These are phyloP conservation scores for Microglena sp. DNA, from an alignment of 139 green algal genomes.

Conservation along the genomic window DNA sequence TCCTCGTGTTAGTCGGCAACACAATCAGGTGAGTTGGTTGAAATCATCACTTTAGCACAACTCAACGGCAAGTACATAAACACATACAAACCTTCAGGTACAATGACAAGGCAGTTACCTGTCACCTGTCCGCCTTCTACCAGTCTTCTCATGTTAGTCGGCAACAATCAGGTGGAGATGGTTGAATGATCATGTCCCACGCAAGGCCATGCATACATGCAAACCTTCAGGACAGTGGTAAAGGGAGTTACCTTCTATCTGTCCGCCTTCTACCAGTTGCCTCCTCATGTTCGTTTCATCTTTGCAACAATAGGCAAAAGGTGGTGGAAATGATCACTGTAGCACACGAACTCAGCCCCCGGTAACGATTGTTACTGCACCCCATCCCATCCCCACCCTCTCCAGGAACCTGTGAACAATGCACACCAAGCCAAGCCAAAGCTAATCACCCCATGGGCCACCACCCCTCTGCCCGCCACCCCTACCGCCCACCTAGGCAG, in stretches of 20 bases:
- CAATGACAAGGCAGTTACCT: background rate
- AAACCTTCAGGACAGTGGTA: background rate
- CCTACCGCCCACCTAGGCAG: too few relatives aligned
- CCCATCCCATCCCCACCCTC: background rate
- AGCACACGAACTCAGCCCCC: background rate
- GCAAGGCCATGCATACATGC: background rate
- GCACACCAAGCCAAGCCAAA: background rate
- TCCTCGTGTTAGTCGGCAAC: too few relatives aligned
- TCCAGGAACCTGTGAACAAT: background rate
- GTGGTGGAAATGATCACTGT: background rate
- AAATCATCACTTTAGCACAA: too few relatives aligned
- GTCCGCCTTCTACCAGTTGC: background rate
- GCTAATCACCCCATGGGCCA: too few relatives aligned
- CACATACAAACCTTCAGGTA: background rate
- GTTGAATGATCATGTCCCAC: too few relatives aligned
- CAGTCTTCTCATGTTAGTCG: conserved; percentile 16
- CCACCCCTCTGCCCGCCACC: too few relatives aligned
- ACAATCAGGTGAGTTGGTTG: too few relatives aligned
- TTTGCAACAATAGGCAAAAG: background rate
- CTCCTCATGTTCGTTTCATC: conserved; percentile 19
- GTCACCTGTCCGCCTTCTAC: background rate
- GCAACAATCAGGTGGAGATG: conserved; percentile 11
- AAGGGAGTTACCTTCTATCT: background rate
- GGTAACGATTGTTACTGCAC: background rate
- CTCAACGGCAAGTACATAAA: conserved; percentile 1